These are phyloP conservation scores for Fonsecaea multimorphosa DNA, from an alignment of 2,329 filamentous ascomycete genomes.

Conservation along the genomic window DNA sequence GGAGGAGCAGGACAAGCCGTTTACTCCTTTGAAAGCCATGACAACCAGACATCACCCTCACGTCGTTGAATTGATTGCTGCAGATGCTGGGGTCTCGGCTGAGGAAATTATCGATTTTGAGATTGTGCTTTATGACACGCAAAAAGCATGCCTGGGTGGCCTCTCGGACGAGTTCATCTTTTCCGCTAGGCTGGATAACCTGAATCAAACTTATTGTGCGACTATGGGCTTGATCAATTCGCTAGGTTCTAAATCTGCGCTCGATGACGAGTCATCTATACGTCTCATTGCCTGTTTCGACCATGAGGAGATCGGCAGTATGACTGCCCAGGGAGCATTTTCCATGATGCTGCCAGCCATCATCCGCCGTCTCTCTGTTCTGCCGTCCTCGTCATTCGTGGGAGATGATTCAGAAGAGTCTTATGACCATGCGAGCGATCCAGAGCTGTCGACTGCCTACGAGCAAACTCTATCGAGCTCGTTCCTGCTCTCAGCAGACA, in stretches of 20 bases:
- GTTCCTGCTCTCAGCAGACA: constrained; percentile 94
- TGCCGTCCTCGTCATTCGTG: constrained; percentile 65
- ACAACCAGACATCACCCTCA: constrained; percentile 86
- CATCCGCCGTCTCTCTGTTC: constrained; percentile 80
- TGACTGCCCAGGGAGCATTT: constrained; percentile 89
- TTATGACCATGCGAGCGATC: constrained; percentile 66
- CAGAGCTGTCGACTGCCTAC: constrained; percentile 77
- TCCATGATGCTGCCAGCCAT: constrained; percentile 90
- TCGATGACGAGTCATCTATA: constrained; percentile 80
- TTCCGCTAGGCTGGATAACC: constrained; percentile 92
- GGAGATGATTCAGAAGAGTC: constrained; percentile 65
- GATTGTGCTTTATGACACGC: constrained; percentile 94
- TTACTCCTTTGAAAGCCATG: constrained; percentile 77
- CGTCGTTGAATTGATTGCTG: constrained; percentile 82
- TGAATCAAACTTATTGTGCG: constrained; percentile 95
- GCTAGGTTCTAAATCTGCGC: constrained; percentile 64
- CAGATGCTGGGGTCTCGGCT: constrained; percentile 73
- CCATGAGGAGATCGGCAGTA: constrained; percentile 95
- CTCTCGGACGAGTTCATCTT: constrained; percentile 94
- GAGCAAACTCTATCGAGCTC: constrained; percentile 91
- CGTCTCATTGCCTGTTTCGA: constrained; percentile 95
- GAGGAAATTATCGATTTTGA: constrained; percentile 89
- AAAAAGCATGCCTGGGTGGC: constrained; percentile 86
- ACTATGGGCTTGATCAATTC: constrained; percentile 85
- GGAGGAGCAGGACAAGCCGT: constrained; percentile 55